A percentile compares a stretch with the other conserved stretches of the same genome.
phyloP scores from a whole-genome alignment of 805 yeast genomes.

The Kuraishia ogatae region DNA sequence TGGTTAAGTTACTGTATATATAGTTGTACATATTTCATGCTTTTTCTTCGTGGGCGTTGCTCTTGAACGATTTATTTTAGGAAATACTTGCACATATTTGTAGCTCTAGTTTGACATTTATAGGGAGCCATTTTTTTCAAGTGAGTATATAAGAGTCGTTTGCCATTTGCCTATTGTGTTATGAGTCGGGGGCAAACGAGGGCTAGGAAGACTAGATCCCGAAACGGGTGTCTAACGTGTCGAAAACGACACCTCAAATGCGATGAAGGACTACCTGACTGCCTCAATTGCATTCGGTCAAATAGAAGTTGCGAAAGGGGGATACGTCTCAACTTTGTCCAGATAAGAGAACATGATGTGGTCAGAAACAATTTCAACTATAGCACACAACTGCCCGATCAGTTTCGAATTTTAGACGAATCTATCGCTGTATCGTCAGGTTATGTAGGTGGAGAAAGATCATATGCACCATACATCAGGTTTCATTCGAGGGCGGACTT shows the following conservation, averaged over 20 bases:
- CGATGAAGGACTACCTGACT: constrained; percentile 55
- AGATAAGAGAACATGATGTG: constrained; percentile 3
- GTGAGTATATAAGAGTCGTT: neutral
- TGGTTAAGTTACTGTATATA: neutral
- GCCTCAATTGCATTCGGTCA: constrained; percentile 46
- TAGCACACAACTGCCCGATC: neutral
- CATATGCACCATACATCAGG: constrained; percentile 24
- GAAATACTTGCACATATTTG: neutral
- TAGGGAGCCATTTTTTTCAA: neutral
- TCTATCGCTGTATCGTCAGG: constrained; percentile 32
- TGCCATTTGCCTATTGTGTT: neutral
- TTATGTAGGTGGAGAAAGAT: constrained; percentile 24
- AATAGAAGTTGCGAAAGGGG: constrained; percentile 40
- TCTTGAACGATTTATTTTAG: no score
- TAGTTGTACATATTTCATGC: neutral
- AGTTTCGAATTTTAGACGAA: constrained; percentile 26
- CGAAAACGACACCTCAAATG: constrained; percentile 62
- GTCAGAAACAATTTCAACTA: constrained; percentile 1
- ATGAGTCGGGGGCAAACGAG: neutral
- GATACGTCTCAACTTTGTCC: constrained; percentile 32
- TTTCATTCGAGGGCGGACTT: constrained; percentile 5
- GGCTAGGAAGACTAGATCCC: constrained; percentile 14
- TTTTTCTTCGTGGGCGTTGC: neutral
- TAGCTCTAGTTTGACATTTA: neutral
- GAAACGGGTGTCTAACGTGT: constrained; percentile 50